Base-by-base conservation (phyloP, 2,329 filamentous ascomycete species). In the Cordyceps javanica region DNA sequence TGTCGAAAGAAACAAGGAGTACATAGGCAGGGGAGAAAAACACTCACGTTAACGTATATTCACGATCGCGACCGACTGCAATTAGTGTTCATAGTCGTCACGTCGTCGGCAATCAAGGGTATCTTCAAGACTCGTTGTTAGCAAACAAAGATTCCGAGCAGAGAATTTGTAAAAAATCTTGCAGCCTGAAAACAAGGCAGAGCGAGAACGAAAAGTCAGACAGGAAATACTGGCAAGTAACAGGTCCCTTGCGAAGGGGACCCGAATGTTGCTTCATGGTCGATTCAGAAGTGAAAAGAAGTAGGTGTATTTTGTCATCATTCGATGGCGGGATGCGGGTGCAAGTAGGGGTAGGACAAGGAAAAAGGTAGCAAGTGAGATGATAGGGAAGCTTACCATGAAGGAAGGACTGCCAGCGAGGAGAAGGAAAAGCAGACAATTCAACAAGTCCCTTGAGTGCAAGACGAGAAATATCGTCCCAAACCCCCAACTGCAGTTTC, bases 281-380 rank as follows among this genome's bases (percentile, higher is more conserved):
- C 89, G 89, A 90, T 82, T 92, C 87, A 77, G 87, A 80, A 86
- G 82, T 87, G 87, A 89, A 91, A 91, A 90, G 88, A 91, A 91
- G 88, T 88, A 79, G 78, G 74, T 77, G 78, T 79, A 75, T 77
- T 75, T 79, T 89, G 82, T 91, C 89, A 91, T 91, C 88, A 86
- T 82, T 66, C 76, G 75, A 73, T 25, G 44, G 39, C 36, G 44
- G 45, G 5, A 32, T 23, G 39, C 42, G 41, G 5, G 25, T 23
- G 39, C 42, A 32, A 32, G 32, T 46, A 2, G 44, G n/a, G 16
- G 42, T 5, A n/a, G 7, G 14, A n/a, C 7, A 26, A 36, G 10
- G 19, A 19, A n/a, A 34, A 38, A 30, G 42, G 19, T 19, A 41
- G 53, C 56, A 50, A 54, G 45, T 21, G 48, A 14, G 14, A 10